Evolutionary conservation across 345 rosid genomes (phyloP).

Genomic region (Melaleuca quinquenervia): DNA sequence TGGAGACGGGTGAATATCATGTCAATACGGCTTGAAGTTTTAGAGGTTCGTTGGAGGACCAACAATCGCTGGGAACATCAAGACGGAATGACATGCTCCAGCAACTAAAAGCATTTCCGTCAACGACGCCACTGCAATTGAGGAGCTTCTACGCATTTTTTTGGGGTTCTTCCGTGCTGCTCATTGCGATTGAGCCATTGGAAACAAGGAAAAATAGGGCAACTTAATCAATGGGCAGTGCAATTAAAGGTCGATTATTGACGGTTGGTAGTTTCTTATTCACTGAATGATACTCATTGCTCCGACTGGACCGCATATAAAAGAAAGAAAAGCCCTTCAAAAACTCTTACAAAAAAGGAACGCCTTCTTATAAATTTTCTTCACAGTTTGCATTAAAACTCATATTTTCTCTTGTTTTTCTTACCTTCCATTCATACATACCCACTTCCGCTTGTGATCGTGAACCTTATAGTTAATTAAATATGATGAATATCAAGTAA

Average conservation of each 20-base stretch:
- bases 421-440: neutral
- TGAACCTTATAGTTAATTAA: neutral
- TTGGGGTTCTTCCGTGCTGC: neutral
- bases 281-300: neutral
- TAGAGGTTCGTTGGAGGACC: neutral
- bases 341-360: neutral
- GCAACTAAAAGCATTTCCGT: neutral
- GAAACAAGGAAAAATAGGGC: neutral
- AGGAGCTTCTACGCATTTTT: neutral
- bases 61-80: neutral
- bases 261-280: neutral
- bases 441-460: neutral
- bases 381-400: neutral
- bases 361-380: too few relatives aligned
- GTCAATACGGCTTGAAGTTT: neutral
- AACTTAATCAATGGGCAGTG: neutral
- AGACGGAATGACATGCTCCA: neutral
- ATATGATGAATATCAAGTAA: neutral
- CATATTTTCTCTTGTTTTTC: neutral
- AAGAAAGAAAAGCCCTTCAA: neutral
- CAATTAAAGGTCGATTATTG: neutral
- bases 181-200: neutral
- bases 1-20: neutral
- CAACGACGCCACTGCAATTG: neutral
- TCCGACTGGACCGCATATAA: neutral